phyloP scores from a whole-genome alignment of 805 yeast species.

The Kockiozyma suomiensis region DNA sequence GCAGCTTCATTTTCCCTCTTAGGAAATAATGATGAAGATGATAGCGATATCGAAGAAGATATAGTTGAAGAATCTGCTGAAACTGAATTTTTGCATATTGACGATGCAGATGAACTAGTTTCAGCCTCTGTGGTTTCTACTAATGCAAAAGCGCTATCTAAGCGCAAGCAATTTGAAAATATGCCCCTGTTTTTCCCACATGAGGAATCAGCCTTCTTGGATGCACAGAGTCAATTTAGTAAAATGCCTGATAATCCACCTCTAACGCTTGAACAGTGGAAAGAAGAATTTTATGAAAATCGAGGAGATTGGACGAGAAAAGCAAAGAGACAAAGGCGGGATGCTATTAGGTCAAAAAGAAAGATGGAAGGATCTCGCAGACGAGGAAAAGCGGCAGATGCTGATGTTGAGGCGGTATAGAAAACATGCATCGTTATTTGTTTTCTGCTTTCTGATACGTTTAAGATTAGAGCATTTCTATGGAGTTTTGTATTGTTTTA shows the following conservation, averaged over 20 bases:
- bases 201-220: constrained; percentile 79
- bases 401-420: background rate
- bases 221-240: constrained; percentile 78
- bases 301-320: constrained; percentile 80
- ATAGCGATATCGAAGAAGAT: background rate
- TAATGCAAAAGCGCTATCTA: background rate
- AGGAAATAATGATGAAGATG: constrained; percentile 46
- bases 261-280: constrained; percentile 56
- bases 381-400: background rate
- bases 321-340: constrained; percentile 74
- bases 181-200: constrained; percentile 79
- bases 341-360: constrained; percentile 60
- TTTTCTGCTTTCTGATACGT: no score
- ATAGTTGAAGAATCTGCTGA: background rate
- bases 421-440: no score
- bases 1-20: constrained; percentile 46
- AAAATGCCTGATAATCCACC: constrained; percentile 48
- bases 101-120: background rate
- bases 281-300: constrained; percentile 76
- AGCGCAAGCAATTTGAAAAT: constrained; percentile 18
- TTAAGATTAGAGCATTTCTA: background rate
- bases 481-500: background rate
- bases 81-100: background rate
- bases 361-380: constrained; percentile 24
- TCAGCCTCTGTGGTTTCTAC: background rate